phyloP scores from a whole-genome alignment of 108 stramenopile genomes.

The Epithemia pelagica region DNA sequence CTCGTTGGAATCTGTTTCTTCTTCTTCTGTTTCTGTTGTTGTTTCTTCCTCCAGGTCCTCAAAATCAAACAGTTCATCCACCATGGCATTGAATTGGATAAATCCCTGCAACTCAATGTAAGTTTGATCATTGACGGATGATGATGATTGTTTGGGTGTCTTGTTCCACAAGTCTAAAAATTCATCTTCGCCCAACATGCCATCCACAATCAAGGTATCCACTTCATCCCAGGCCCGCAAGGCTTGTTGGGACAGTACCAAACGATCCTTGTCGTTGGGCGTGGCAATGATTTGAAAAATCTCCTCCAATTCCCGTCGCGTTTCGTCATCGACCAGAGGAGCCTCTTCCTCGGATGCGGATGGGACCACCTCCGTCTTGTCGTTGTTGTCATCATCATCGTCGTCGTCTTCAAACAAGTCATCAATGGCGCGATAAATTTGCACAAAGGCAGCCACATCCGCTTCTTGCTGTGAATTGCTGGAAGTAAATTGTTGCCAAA shows the following conservation, averaged over 20 bases:
- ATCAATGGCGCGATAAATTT: constrained; percentile 71
- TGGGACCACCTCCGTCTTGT: constrained; percentile 3
- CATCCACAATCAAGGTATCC: constrained; percentile 52
- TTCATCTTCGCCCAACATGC: constrained; percentile 67
- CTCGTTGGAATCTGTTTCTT: constrained; percentile 15
- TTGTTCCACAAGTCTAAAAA: constrained; percentile 57
- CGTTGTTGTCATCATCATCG: constrained; percentile 16
- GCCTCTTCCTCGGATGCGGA: constrained; percentile 7
- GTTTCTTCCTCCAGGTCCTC: constrained; percentile 44
- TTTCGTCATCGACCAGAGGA: constrained; percentile 12
- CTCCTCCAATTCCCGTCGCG: constrained; percentile 31
- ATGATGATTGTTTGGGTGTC: constrained; percentile 12
- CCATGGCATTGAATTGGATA: constrained; percentile 52
- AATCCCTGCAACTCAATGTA: constrained; percentile 56
- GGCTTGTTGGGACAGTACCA: constrained; percentile 29
- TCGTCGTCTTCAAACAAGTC: constrained; percentile 78
- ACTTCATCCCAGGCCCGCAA: constrained; percentile 69
- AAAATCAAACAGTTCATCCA: constrained; percentile 75
- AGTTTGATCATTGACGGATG: constrained; percentile 13
- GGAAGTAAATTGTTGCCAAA: constrained; percentile 62
- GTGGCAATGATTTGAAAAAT: constrained; percentile 35
- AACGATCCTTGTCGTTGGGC: background rate
- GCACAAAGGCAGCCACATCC: constrained; percentile 64
- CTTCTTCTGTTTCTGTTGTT: constrained; percentile 31
- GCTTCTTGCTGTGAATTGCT: constrained; percentile 28